These are phyloP conservation scores for Pythium periplocum DNA, from an alignment of 352 stramenopile genomes.

Conservation along the genomic window DNA sequence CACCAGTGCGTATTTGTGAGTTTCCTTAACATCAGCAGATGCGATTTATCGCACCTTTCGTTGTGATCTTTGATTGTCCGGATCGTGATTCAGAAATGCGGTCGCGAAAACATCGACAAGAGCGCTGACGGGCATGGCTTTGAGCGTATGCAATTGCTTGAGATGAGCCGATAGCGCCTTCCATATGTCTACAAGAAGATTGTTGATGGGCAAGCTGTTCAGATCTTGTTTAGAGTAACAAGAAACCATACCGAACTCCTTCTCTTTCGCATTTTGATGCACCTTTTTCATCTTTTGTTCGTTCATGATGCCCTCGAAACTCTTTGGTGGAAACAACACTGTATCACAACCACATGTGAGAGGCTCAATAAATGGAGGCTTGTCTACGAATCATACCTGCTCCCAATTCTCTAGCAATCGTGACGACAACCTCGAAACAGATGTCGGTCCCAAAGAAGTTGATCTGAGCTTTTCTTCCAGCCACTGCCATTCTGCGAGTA, in stretches of 20 bases:
- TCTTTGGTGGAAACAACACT: constrained; percentile 64
- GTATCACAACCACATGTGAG: not conserved
- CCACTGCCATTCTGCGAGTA: constrained; percentile 48
- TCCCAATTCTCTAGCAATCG: constrained; percentile 54
- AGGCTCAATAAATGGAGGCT: not conserved
- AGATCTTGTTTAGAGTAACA: not conserved
- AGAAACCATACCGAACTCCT: constrained; percentile 40
- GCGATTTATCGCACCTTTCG: constrained; percentile 38
- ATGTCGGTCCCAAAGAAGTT: constrained; percentile 72
- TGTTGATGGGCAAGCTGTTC: not conserved
- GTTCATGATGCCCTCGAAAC: constrained; percentile 81
- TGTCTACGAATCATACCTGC: constrained; percentile 24
- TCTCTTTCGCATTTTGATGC: constrained; percentile 66
- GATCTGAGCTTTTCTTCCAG: constrained; percentile 66
- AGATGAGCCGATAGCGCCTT: constrained; percentile 52
- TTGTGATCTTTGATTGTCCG: constrained; percentile 50
- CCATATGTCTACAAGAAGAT: constrained; percentile 46
- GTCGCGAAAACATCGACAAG: constrained; percentile 43
- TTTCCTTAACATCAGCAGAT: not conserved
- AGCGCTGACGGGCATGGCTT: constrained; percentile 26
- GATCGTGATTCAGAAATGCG: constrained; percentile 53
- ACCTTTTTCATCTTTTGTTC: constrained; percentile 75
- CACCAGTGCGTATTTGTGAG: too few species aligned
- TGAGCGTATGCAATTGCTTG: constrained; percentile 45
- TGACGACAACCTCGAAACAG: constrained; percentile 68